Evolutionary conservation across 108 stramenopile species (phyloP).

Genomic region (Epithemia pelagica): DNA sequence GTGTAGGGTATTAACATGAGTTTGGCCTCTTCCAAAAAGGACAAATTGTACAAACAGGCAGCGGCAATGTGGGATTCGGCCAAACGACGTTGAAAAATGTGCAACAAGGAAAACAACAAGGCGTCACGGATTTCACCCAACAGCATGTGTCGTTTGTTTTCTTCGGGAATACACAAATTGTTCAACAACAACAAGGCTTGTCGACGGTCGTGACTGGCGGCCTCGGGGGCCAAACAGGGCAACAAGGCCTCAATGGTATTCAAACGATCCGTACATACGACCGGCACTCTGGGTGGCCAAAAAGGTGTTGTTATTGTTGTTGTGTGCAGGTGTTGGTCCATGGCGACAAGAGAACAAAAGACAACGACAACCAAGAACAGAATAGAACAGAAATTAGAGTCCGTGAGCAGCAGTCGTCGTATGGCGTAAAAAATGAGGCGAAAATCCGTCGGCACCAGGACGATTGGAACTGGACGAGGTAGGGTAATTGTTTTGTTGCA

Average conservation of each 20-base stretch:
- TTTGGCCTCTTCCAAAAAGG: constrained; percentile 30
- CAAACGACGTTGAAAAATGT: constrained; percentile 15
- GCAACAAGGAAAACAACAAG: constrained; percentile 21
- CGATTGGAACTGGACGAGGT: too few species aligned
- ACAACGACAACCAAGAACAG: too few species aligned
- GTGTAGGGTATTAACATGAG: constrained; percentile 8
- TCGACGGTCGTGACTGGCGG: constrained; percentile 16
- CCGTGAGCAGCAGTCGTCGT: not conserved
- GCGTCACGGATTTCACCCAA: constrained; percentile 7
- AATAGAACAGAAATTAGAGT: too few species aligned
- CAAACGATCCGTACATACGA: not conserved
- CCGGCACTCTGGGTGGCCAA: constrained; percentile 1
- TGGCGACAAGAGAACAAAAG: not conserved
- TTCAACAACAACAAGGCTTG: constrained; percentile 44
- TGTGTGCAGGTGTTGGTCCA: not conserved
- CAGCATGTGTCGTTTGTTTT: constrained; percentile 36
- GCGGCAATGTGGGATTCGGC: constrained; percentile 36
- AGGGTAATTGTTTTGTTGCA: not conserved
- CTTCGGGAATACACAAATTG: constrained; percentile 40
- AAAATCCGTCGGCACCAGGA: too few species aligned
- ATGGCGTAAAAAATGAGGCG: too few species aligned
- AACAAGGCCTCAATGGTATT: not conserved
- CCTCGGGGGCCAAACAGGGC: constrained; percentile 2
- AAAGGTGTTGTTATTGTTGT: not conserved
- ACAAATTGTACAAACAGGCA: constrained; percentile 40